Evolutionary conservation across 176 grass and related monocot species (phyloP).

Genomic region (Carex pumila): DNA sequence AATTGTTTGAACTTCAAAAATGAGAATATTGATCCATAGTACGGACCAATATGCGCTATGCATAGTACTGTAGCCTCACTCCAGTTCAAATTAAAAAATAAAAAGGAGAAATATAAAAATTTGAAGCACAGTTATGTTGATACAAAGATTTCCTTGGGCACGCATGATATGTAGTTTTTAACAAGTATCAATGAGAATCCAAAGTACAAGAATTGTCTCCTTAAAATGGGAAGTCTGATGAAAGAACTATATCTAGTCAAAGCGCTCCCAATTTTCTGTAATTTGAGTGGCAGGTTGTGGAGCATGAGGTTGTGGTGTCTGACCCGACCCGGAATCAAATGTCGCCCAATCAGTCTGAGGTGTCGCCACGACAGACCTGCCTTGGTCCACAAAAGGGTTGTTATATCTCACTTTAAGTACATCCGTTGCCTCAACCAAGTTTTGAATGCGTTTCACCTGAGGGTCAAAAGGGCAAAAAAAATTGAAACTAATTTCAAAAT

Average conservation of each 20-base stretch:
- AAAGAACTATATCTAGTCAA: constrained; percentile 8
- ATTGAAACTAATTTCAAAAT: background rate
- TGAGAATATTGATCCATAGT: no score
- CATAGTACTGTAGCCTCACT: background rate
- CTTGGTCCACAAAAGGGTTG: constrained; percentile 7
- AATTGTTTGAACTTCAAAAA: no score
- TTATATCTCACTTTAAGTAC: constrained; percentile 14
- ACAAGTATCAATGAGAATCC: background rate
- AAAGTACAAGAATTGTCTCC: background rate
- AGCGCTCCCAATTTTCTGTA: constrained; percentile 23
- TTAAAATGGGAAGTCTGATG: background rate
- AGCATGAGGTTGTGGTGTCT: constrained; percentile 5
- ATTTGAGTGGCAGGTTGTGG: background rate
- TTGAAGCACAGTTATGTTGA: background rate
- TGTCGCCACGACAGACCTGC: background rate
- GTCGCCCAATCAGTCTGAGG: constrained; percentile 18
- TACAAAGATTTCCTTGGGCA: background rate
- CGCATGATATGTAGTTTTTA: background rate
- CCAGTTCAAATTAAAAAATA: background rate
- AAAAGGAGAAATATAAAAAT: background rate
- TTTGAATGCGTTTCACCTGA: constrained; percentile 22
- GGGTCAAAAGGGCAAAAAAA: background rate
- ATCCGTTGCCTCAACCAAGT: constrained; percentile 17
- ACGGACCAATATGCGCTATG: no score
- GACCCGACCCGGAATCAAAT: constrained; percentile 1